These are phyloP conservation scores for Escallonia herrerae DNA, from an alignment of 129 eudicot genomes.

Conservation along the genomic window DNA sequence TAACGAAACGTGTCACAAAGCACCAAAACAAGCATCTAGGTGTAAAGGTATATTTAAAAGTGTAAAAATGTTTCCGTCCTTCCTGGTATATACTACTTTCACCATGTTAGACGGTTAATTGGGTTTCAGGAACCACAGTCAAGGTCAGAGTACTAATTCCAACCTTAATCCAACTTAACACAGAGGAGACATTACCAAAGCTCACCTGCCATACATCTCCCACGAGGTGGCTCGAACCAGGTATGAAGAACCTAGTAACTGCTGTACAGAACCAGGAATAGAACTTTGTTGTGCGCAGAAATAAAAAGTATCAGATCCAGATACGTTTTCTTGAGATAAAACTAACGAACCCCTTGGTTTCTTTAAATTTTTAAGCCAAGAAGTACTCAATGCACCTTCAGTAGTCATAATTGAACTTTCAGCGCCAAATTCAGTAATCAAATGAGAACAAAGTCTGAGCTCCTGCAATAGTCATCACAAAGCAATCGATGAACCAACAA, in stretches of 20 bases:
- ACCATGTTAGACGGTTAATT: background rate
- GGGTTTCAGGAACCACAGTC: background rate
- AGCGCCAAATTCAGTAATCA: slow-evolving; percentile 58
- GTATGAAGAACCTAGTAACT: slow-evolving; percentile 80
- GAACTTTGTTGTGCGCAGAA: slow-evolving; percentile 82
- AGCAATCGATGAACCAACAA: slow-evolving; percentile 6
- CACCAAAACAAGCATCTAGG: background rate
- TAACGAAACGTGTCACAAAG: background rate
- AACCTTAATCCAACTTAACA: no score
- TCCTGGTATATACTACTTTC: background rate
- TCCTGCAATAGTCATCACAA: slow-evolving; percentile 39
- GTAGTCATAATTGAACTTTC: slow-evolving; percentile 51
- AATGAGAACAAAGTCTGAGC: slow-evolving; percentile 60
- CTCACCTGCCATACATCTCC: slow-evolving; percentile 95
- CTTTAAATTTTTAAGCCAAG: slow-evolving; percentile 70
- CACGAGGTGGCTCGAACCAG: slow-evolving; percentile 87
- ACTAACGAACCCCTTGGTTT: slow-evolving; percentile 52
- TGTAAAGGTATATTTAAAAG: background rate
- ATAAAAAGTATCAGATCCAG: slow-evolving; percentile 34
- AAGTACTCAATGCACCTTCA: slow-evolving; percentile 79
- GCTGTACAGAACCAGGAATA: slow-evolving; percentile 78
- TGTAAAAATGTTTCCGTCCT: background rate
- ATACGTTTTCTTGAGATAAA: slow-evolving; percentile 50
- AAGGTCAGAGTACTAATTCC: background rate
- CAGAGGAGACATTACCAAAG: background rate